Evolutionary conservation across 768 basidiomycete species (phyloP).

Genomic region (Tremella mesenterica): DNA sequence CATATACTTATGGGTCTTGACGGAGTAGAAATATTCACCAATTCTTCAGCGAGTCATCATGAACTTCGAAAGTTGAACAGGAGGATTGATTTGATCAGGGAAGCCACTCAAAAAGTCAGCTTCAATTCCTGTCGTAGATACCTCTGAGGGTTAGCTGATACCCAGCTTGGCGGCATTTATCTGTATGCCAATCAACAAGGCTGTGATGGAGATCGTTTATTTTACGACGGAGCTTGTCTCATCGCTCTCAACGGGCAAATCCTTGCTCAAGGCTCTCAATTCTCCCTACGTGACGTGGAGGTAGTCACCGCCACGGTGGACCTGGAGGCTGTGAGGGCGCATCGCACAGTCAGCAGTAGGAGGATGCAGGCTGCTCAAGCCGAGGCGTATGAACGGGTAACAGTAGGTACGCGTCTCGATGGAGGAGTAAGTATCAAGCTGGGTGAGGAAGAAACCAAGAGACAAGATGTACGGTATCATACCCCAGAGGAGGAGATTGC

Average conservation of each 20-base stretch:
- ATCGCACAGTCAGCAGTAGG: slow-evolving; percentile 68
- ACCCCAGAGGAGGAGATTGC: slow-evolving; percentile 93
- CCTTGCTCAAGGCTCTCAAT: slow-evolving; percentile 91
- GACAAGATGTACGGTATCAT: slow-evolving; percentile 55
- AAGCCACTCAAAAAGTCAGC: slow-evolving; percentile 82
- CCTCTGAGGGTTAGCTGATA: not conserved
- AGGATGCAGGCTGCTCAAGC: slow-evolving; percentile 78
- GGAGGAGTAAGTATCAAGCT: slow-evolving; percentile 58
- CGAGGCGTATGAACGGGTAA: slow-evolving; percentile 69
- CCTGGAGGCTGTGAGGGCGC: slow-evolving; percentile 89
- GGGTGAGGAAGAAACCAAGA: slow-evolving; percentile 51
- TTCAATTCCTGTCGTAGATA: not conserved
- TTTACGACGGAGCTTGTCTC: slow-evolving; percentile 95
- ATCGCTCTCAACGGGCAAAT: slow-evolving; percentile 90
- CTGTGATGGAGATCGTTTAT: slow-evolving; percentile 93
- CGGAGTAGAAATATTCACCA: slow-evolving; percentile 97
- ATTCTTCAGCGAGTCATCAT: slow-evolving; percentile 96
- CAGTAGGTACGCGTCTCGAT: slow-evolving; percentile 70
- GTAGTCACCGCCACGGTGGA: slow-evolving; percentile 93
- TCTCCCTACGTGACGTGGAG: slow-evolving; percentile 90
- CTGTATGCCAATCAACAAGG: slow-evolving; percentile 98
- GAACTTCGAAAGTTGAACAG: slow-evolving; percentile 91
- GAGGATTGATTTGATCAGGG: slow-evolving; percentile 88
- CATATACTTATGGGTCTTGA: slow-evolving; percentile 97
- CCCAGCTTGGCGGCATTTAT: slow-evolving; percentile 87